Conservation (phyloP, 257 asterid species). For the Paraleonurus japonicus region DNA sequence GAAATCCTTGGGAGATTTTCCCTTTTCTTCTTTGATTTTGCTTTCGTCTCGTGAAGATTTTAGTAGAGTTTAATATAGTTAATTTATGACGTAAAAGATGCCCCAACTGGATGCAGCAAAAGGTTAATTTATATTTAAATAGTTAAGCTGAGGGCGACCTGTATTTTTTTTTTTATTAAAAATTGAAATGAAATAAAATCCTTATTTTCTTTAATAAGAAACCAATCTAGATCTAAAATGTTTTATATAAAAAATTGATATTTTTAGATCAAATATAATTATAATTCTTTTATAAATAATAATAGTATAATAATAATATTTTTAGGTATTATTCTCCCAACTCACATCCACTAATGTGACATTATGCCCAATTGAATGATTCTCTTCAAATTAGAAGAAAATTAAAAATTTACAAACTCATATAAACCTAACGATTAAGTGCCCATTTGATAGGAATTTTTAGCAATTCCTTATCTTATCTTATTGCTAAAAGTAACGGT, state of each 20-base stretch:
- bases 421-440: too few species aligned
- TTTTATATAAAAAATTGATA: not conserved
- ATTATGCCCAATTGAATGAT: too few species aligned
- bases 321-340: too few species aligned
- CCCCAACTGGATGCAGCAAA: not conserved
- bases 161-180: not conserved
- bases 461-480: too few species aligned
- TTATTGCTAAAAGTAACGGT: too few species aligned
- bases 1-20: constrained; percentile 11
- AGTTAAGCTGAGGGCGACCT: not conserved
- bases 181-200: not conserved
- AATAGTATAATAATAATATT: too few species aligned
- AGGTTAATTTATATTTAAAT: not conserved
- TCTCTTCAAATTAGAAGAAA: too few species aligned
- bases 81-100: not conserved
- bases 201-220: not conserved
- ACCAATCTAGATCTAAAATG: not conserved
- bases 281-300: too few species aligned
- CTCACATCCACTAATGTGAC: too few species aligned
- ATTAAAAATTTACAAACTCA: too few species aligned
- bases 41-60: not conserved
- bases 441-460: too few species aligned
- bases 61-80: not conserved
- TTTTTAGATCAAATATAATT: not conserved
- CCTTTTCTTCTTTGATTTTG: constrained; percentile 17